Evolutionary conservation across 345 rosid genomes (phyloP).

Genomic region (Gossypium turneri): DNA sequence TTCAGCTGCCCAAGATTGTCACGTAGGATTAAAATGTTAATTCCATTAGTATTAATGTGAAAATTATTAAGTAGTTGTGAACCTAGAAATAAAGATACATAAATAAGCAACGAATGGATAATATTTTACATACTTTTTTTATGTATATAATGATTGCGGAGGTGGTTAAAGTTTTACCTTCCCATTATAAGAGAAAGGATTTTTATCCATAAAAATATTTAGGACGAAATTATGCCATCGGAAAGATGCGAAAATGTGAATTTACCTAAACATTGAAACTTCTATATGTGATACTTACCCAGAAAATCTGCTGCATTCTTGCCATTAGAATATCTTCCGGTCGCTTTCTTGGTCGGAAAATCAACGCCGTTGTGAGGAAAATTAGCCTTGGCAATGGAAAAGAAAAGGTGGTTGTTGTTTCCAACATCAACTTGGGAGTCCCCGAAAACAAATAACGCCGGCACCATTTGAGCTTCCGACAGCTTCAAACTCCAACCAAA

Average conservation of each 20-base stretch:
- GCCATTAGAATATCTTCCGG: slow-evolving; percentile 62
- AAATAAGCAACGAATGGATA: too few relatives aligned
- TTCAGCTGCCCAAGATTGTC: not conserved
- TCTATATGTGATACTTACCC: not conserved
- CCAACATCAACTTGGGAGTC: slow-evolving; percentile 59
- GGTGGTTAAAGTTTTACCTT: too few relatives aligned
- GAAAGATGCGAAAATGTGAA: too few relatives aligned
- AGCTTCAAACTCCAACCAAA: not conserved
- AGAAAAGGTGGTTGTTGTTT: slow-evolving; percentile 39
- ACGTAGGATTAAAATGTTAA: not conserved
- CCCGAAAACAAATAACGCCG: slow-evolving; percentile 47
- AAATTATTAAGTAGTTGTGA: too few relatives aligned
- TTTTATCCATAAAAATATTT: too few relatives aligned
- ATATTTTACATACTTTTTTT: not conserved
- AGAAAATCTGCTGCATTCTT: slow-evolving; percentile 24
- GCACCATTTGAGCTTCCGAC: slow-evolving; percentile 25
- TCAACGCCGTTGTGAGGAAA: slow-evolving; percentile 51
- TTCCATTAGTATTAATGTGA: not conserved
- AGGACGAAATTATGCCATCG: too few relatives aligned
- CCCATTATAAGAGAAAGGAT: too few relatives aligned
- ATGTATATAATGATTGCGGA: not conserved
- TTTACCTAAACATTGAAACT: too few relatives aligned
- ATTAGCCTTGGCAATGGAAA: slow-evolving; percentile 41
- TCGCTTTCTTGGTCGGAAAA: slow-evolving; percentile 37
- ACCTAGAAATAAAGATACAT: too few relatives aligned